Conservation (phyloP, 2,329 filamentous ascomycete genomes). For the Chaetomium sp. region DNA sequence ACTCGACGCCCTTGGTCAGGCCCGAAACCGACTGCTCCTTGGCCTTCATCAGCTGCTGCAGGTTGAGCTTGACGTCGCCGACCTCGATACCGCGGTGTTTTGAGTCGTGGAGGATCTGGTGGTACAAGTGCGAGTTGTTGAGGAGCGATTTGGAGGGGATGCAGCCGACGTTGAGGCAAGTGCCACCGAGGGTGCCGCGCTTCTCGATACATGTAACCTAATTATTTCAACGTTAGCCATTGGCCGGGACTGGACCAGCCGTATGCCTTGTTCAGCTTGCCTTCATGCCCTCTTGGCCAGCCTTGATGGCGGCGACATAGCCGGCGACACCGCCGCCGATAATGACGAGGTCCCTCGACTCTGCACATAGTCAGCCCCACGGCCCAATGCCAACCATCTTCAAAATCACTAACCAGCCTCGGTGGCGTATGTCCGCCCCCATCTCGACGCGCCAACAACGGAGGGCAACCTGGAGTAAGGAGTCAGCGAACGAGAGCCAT, state of each 20-base stretch:
- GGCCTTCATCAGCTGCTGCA: constrained; percentile 95
- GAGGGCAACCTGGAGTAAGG: constrained; percentile 49
- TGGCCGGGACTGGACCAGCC: background rate
- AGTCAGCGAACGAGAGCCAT: constrained; percentile 36
- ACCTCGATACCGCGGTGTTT: constrained; percentile 98
- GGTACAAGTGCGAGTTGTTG: constrained; percentile 99
- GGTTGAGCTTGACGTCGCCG: constrained; percentile 93
- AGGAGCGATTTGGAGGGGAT: constrained; percentile 99
- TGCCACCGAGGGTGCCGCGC: constrained; percentile 90
- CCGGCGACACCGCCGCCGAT: constrained; percentile 97
- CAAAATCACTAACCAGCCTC: constrained; percentile 52
- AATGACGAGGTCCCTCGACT: constrained; percentile 95
- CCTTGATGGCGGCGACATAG: constrained; percentile 99
- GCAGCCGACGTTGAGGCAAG: constrained; percentile 98
- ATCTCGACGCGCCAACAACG: constrained; percentile 54
- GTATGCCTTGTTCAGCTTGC: constrained; percentile 40
- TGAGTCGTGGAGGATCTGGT: constrained; percentile 94
- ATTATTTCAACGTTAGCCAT: constrained; percentile 13
- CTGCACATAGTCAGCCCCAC: constrained; percentile 53
- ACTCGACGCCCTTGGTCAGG: constrained; percentile 96
- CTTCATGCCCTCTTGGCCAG: constrained; percentile 95
- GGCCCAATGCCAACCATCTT: constrained; percentile 45
- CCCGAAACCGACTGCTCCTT: constrained; percentile 89
- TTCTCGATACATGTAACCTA: constrained; percentile 98
- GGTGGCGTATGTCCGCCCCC: constrained; percentile 61